These are phyloP conservation scores for Pyrenula aspistea DNA, from an alignment of 495 filamentous ascomycete species.

Conservation along the genomic window DNA sequence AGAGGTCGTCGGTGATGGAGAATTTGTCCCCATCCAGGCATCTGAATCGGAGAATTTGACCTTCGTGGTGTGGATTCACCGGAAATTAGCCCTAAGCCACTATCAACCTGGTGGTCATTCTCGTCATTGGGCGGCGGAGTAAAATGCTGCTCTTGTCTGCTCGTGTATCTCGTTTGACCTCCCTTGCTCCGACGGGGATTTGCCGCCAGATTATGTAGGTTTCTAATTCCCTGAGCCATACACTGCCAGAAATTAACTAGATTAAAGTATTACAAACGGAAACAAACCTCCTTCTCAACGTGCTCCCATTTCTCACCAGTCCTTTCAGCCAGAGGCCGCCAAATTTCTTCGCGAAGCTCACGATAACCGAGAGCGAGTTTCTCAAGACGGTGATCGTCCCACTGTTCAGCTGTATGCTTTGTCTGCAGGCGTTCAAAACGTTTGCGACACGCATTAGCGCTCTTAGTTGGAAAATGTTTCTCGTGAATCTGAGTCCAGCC, in stretches of 20 bases:
- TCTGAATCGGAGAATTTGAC: neutral
- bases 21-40: neutral
- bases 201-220: neutral
- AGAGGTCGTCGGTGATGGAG: neutral
- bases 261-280: neutral
- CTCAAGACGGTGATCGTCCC: slow-evolving; percentile 56
- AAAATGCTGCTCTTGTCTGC: neutral
- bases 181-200: neutral
- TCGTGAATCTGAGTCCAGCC: slow-evolving; percentile 64
- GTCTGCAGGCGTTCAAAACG: slow-evolving; percentile 66
- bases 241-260: neutral
- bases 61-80: neutral
- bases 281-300: slow-evolving; percentile 56
- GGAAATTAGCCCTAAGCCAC: neutral
- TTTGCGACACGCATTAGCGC: slow-evolving; percentile 69
- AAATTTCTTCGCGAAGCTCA: slow-evolving; percentile 57
- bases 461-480: slow-evolving; percentile 58
- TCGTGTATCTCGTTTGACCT: neutral
- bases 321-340: slow-evolving; percentile 47
- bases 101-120: neutral
- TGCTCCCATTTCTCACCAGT: slow-evolving; percentile 59
- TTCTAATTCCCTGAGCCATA: neutral
- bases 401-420: slow-evolving; percentile 45
- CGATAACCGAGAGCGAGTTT: slow-evolving; percentile 55
- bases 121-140: neutral